These are phyloP conservation scores for Tolypocladium paradoxum DNA, from an alignment of 2,329 filamentous ascomycete genomes.

Conservation along the genomic window DNA sequence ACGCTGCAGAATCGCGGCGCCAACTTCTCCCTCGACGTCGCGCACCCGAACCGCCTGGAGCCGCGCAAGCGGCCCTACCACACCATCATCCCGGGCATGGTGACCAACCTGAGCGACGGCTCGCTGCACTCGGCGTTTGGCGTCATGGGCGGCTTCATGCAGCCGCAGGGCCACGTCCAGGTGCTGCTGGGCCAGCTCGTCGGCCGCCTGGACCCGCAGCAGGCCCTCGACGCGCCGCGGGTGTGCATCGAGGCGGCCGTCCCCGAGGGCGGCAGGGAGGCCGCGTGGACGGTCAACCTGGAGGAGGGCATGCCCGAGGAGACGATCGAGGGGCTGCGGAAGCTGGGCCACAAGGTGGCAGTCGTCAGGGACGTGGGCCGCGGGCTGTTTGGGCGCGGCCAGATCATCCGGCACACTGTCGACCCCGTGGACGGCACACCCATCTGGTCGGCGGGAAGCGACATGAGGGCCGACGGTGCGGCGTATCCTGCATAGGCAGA, in stretches of 20 bases:
- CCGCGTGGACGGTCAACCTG: slow-evolving; percentile 58
- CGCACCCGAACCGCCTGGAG: slow-evolving; percentile 70
- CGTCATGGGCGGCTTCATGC: slow-evolving; percentile 98
- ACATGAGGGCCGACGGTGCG: slow-evolving; percentile 73
- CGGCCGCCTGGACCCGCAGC: slow-evolving; percentile 72
- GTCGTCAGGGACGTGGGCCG: slow-evolving; percentile 57
- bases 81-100: slow-evolving; percentile 90
- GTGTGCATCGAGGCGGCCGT: slow-evolving; percentile 74
- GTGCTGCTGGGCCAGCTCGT: slow-evolving; percentile 82
- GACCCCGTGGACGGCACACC: slow-evolving; percentile 57
- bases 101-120: slow-evolving; percentile 65
- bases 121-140: slow-evolving; percentile 79
- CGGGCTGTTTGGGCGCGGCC: slow-evolving; percentile 70
- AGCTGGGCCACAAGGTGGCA: slow-evolving; percentile 62
- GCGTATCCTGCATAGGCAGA: slow-evolving; percentile 38
- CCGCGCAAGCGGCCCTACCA: slow-evolving; percentile 88
- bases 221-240: slow-evolving; percentile 82
- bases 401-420: slow-evolving; percentile 69
- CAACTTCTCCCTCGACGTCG: slow-evolving; percentile 63
- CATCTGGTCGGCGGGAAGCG: slow-evolving; percentile 83
- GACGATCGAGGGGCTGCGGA: slow-evolving; percentile 54
- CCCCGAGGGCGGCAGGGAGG: slow-evolving; percentile 46
- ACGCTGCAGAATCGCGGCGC: slow-evolving; percentile 87
- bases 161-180: slow-evolving; percentile 93
- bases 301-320: slow-evolving; percentile 71